Evolutionary conservation across 2,329 filamentous ascomycete genomes (phyloP).

Genomic region (Ampelomyces quisqualis): DNA sequence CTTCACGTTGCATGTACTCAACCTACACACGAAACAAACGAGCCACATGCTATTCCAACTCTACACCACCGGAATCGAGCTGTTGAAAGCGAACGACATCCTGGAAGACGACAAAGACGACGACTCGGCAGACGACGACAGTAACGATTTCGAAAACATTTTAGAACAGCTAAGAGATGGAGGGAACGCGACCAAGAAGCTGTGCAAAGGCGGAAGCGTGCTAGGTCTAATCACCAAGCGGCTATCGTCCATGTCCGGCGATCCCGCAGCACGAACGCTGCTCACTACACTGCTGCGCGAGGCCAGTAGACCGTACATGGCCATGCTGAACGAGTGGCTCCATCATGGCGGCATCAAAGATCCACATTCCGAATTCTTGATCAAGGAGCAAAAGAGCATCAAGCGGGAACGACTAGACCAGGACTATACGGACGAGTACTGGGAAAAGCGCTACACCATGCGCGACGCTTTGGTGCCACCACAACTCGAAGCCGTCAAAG

Average conservation of each 20-base stretch:
- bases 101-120: slow-evolving; percentile 70
- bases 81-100: slow-evolving; percentile 83
- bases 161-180: slow-evolving; percentile 86
- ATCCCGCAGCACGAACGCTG: slow-evolving; percentile 80
- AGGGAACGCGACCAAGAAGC: slow-evolving; percentile 82
- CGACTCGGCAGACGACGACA: slow-evolving; percentile 70
- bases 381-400: slow-evolving; percentile 96
- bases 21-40: slow-evolving; percentile 86
- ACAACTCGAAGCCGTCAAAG: slow-evolving; percentile 85
- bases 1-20: slow-evolving; percentile 91
- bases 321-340: slow-evolving; percentile 97
- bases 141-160: slow-evolving; percentile 87
- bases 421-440: slow-evolving; percentile 98
- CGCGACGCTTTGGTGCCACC: slow-evolving; percentile 88
- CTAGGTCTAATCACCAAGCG: slow-evolving; percentile 82
- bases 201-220: slow-evolving; percentile 97
- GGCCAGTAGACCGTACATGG: slow-evolving; percentile 92
- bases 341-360: slow-evolving; percentile 95
- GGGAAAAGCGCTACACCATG: slow-evolving; percentile 96
- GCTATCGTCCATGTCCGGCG: slow-evolving; percentile 86
- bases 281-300: slow-evolving; percentile 82
- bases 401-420: slow-evolving; percentile 85
- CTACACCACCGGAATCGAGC: slow-evolving; percentile 74
- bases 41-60: slow-evolving; percentile 89
- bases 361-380: slow-evolving; percentile 87